Evolutionary conservation across 2,329 filamentous ascomycete species (phyloP), one percentile per base, ranked within the genome.

Genomic region (Neonectria punicea): DNA sequence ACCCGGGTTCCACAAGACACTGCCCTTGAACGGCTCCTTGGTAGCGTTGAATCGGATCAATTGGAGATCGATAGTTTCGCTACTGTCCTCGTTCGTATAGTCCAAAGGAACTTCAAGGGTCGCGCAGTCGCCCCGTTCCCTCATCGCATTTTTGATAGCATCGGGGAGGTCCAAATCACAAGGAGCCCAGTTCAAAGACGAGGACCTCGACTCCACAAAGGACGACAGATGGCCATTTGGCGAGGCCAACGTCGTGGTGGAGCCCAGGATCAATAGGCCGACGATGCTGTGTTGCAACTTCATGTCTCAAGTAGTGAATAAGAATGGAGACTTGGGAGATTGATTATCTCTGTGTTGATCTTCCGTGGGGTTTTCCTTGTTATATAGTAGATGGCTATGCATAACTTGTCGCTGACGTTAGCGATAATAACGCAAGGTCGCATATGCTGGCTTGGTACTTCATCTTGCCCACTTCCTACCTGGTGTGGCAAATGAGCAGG

Each of bases 1-100:
- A 8, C 80, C 80, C 22, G 79, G 80, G 66, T 83, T 81, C 55
- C 79, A 72, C 3, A 82, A 63, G 41, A 83, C 78, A 47, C 75
- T 81, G 2, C 80, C 80, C 30, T 76, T 76, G 2, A 70, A 72
- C 0, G 77, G 75, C 36, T 74, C 47, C 6, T 72, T 71, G 2
- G 68, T 58, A 1, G 80, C 78, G 1, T 75, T 74, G 9, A 77
- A 67, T 18, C 67, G 78, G 20, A 79, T 53, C 1, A 83, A 65
- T 20, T 78, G 69, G 3, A 83, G 70, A 0, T 67, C 56, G 6
- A 81, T 61, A 0, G 71, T 78, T 39, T 75, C 61, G 20, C 62
- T 69, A 8, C 69, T 72, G 30, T 70, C 56, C 1, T 47, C n/a
- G 6, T 74, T 53, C 1, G 75, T 76, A 54, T 83, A 83, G 66